A percentile compares a stretch with the other conserved stretches of the same genome.
Conservation (phyloP, 306 rosid species). For the Crotalaria pallida region DNA sequence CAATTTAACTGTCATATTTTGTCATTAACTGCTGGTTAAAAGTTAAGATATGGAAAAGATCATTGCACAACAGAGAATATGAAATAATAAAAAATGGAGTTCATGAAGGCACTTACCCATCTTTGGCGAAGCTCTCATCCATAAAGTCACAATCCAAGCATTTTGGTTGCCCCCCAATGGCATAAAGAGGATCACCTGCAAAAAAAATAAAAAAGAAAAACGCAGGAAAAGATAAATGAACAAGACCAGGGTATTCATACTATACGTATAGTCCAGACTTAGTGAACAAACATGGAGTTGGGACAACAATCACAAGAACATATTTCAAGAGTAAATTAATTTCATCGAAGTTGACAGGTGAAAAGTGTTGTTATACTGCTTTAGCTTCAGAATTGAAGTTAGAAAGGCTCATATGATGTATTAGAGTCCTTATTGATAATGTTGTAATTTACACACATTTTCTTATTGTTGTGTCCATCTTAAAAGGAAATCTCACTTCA, state of each 20-base stretch:
- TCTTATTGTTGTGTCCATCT: background rate
- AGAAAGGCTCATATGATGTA: background rate
- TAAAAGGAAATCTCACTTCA: background rate
- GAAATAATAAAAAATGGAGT: conserved; percentile 3
- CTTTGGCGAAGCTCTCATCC: conserved; percentile 58
- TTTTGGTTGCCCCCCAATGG: conserved; percentile 73
- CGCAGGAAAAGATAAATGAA: background rate
- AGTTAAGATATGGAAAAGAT: background rate
- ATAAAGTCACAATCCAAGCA: conserved; percentile 38
- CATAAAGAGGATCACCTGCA: conserved; percentile 88
- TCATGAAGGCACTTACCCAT: conserved; percentile 53
- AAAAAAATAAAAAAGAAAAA: background rate
- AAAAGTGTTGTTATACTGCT: background rate
- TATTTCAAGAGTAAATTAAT: background rate
- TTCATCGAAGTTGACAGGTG: background rate
- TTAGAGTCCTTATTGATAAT: background rate
- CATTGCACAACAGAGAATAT: background rate
- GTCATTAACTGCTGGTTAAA: background rate
- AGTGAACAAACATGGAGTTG: background rate
- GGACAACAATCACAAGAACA: background rate
- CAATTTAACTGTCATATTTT: background rate
- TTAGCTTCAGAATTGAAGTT: background rate
- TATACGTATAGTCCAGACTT: background rate
- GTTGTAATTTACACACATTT: background rate
- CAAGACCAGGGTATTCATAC: background rate